Percentiles rank a stretch among this genome's conserved stretches.
Conservation (phyloP, 352 stramenopile species). For the Globisporangium mamillatum region DNA sequence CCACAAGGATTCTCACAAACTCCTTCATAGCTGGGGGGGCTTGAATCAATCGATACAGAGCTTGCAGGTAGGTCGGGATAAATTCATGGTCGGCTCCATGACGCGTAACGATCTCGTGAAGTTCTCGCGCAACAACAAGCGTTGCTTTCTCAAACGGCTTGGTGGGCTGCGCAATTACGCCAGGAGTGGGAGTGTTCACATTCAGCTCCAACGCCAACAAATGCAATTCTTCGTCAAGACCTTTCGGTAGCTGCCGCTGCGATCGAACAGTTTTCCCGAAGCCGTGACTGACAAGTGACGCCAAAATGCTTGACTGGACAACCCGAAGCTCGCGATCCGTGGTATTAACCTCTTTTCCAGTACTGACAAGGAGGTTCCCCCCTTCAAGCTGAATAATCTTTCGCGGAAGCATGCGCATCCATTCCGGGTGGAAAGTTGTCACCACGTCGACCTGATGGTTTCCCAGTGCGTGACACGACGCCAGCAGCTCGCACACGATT, state of each 20-base stretch:
- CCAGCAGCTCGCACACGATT: constrained; percentile 70
- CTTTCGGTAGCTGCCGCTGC: constrained; percentile 59
- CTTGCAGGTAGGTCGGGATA: constrained; percentile 71
- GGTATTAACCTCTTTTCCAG: constrained; percentile 37
- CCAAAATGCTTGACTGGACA: constrained; percentile 61
- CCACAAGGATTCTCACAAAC: constrained; percentile 69
- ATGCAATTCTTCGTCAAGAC: constrained; percentile 76
- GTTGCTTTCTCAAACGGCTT: constrained; percentile 77
- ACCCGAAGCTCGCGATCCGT: constrained; percentile 70
- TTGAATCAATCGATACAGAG: constrained; percentile 65
- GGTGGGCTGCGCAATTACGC: constrained; percentile 69
- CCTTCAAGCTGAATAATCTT: constrained; percentile 74
- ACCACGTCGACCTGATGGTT: constrained; percentile 70
- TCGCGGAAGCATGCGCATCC: constrained; percentile 67
- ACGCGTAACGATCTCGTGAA: constrained; percentile 61
- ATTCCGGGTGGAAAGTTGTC: constrained; percentile 40
- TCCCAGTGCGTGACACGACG: constrained; percentile 70
- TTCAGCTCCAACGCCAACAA: constrained; percentile 74
- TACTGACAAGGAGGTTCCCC: constrained; percentile 43
- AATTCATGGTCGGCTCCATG: constrained; percentile 65
- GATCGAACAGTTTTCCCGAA: constrained; percentile 60
- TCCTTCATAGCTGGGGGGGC: constrained; percentile 67
- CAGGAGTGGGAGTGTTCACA: constrained; percentile 65
- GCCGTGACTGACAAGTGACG: constrained; percentile 52
- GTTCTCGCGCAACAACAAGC: constrained; percentile 63